Conservation (phyloP, 2,329 filamentous ascomycete genomes). For the Clarireedia hainanense region DNA sequence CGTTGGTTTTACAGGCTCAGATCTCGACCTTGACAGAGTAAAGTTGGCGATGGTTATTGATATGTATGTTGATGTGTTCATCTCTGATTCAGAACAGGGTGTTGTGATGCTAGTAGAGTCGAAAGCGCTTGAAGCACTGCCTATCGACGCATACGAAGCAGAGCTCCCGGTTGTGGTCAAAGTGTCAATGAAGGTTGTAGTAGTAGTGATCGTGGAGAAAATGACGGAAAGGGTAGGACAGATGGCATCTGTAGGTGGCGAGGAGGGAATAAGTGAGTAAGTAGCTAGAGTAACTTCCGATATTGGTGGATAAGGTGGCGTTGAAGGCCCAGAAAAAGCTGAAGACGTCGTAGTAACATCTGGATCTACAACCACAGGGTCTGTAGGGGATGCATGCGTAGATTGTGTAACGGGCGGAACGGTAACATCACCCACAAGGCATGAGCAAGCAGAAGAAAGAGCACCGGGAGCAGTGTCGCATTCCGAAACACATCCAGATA, state of each 20-base stretch:
- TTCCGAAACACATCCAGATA: slow-evolving; percentile 7
- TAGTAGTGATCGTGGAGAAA: neutral
- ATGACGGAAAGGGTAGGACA: neutral
- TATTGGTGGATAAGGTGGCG: neutral
- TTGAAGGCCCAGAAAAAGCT: neutral
- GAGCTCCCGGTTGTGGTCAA: neutral
- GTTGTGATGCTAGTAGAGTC: neutral
- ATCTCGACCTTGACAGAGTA: too few relatives aligned
- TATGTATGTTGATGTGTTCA: neutral
- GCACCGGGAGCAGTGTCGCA: slow-evolving; percentile 12
- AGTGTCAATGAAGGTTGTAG: neutral
- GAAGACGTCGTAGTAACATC: neutral
- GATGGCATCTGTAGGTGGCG: neutral
- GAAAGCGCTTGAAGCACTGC: neutral
- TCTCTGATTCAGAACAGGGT: neutral
- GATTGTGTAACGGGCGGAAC: neutral
- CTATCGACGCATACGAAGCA: neutral
- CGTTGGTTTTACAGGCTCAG: too few relatives aligned
- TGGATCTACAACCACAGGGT: neutral
- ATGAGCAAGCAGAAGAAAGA: slow-evolving; percentile 20
- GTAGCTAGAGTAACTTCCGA: neutral
- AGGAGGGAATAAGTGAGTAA: neutral
- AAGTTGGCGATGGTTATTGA: too few relatives aligned
- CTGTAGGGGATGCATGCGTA: neutral
- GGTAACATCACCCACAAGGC: neutral